A percentile compares a stretch with the other conserved stretches of the same genome.
These are phyloP conservation scores for Yueomyces sinensis DNA, from an alignment of 805 yeast species.

Conservation along the genomic window DNA sequence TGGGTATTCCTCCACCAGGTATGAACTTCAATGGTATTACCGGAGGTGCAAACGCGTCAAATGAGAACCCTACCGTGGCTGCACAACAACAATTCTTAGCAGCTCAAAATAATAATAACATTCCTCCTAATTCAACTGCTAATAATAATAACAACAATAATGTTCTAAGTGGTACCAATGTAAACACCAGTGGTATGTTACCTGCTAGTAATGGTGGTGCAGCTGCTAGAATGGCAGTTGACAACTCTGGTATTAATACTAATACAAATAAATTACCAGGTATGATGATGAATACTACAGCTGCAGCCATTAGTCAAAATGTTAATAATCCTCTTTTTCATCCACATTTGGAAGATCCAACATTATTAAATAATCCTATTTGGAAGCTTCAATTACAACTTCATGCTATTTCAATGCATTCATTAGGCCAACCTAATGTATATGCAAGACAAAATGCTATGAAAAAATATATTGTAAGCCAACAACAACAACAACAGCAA, in stretches of 20 bases:
- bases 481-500: slow-evolving; percentile 8
- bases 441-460: slow-evolving; percentile 27
- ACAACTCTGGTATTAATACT: neutral
- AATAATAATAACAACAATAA: no score
- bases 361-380: slow-evolving; percentile 20
- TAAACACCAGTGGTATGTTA: no score
- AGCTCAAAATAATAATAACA: no score
- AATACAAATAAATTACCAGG: neutral
- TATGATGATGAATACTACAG: neutral
- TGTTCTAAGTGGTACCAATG: no score
- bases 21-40: slow-evolving; percentile 4
- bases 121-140: no score
- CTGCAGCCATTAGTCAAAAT: slow-evolving; percentile 5
- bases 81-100: no score
- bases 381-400: slow-evolving; percentile 26
- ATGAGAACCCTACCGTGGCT: neutral
- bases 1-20: slow-evolving; percentile 17
- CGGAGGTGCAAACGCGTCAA: neutral
- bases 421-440: slow-evolving; percentile 24
- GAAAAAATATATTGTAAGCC: slow-evolving; percentile 21
- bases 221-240: neutral
- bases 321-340: slow-evolving; percentile 23
- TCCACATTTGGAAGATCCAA: slow-evolving; percentile 23
- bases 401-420: slow-evolving; percentile 21
- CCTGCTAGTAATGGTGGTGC: neutral